These are phyloP conservation scores for Dryadomyces quercivorus DNA, from an alignment of 2,329 filamentous ascomycete species.

Conservation along the genomic window DNA sequence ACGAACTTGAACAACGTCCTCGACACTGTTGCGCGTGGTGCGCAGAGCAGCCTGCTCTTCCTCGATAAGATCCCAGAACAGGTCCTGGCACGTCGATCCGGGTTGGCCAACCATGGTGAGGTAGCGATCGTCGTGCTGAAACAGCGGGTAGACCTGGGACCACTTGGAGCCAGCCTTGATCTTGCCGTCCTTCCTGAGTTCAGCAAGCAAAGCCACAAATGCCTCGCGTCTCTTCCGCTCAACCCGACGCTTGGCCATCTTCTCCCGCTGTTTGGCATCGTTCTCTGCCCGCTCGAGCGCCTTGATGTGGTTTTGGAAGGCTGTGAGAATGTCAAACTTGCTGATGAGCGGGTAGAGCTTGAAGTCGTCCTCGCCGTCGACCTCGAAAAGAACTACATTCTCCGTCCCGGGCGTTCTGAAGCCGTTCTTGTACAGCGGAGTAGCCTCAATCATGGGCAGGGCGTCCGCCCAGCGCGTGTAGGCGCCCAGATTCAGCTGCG, in stretches of 20 bases:
- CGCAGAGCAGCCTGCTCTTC: constrained; percentile 85
- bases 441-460: constrained; percentile 66
- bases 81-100: constrained; percentile 75
- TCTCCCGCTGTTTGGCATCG: constrained; percentile 77
- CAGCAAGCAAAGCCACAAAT: constrained; percentile 62
- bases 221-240: constrained; percentile 80
- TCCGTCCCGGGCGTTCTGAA: background rate
- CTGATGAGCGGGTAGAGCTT: constrained; percentile 46
- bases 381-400: no score
- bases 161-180: constrained; percentile 88
- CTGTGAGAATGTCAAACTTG: constrained; percentile 80
- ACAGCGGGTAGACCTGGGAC: constrained; percentile 62
- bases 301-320: constrained; percentile 94
- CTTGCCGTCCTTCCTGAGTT: constrained; percentile 62
- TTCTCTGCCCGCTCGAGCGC: constrained; percentile 83
- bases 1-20: constrained; percentile 47
- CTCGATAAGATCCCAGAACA: constrained; percentile 94
- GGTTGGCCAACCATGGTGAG: constrained; percentile 68
- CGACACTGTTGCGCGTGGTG: constrained; percentile 66
- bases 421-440: constrained; percentile 57
- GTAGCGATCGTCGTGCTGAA: constrained; percentile 76
- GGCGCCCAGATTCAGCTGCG: constrained; percentile 71
- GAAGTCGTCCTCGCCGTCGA: constrained; percentile 31
- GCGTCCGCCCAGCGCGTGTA: constrained; percentile 94
- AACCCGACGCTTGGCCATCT: constrained; percentile 64